Base-by-base conservation (phyloP, 2,329 filamentous ascomycete genomes). In the Cylindrodendrum hubeiense region DNA sequence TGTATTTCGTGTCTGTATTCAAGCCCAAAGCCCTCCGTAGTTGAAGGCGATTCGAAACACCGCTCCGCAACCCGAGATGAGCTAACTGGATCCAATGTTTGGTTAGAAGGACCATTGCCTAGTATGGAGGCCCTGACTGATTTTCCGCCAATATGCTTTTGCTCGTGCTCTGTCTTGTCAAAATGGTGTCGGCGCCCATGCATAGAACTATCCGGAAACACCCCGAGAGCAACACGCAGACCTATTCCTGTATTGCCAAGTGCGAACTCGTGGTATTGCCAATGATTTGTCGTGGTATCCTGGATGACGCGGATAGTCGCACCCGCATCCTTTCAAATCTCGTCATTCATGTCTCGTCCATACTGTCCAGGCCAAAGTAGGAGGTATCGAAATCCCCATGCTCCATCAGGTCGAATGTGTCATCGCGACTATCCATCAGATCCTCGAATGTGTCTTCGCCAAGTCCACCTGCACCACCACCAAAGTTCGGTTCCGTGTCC, bases 391-490 rank as follows among this genome's bases (percentile, higher is more conserved):
- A 86, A 51, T 84, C 81, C 8, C 79, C 81, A 69, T 83, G 81
- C 57, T 81, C 81, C 70, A 83, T 78, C 55, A 72, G 60, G 44
- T 83, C 81, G 63, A 81, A 82, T 55, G 28, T 80, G 63, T 78
- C 79, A 55, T 79, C 78, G 21, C 83, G 84, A 67, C 76, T 77
- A 52, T 77, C 77, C 73, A 82, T 87, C 63, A 87, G 76, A 64
- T 87, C 83, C 64, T 87, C 83, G 66, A 88, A 88, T 28, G 82
- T 83, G 41, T 79, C 74, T 21, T 79, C 78, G 21, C 71, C 73
- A 53, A 76, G 67, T 34, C 76, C 37, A n/a, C 37, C 78, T 28
- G 68, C 72, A 9, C 68, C 76, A 21, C 73, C 56, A 46, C 74
- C 75, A 60, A 80, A 78, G 59, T 77, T 75, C 59, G 70, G 79